Evolutionary conservation across 2,329 filamentous ascomycete genomes (phyloP).

Genomic region (Colletotrichum spinosum): DNA sequence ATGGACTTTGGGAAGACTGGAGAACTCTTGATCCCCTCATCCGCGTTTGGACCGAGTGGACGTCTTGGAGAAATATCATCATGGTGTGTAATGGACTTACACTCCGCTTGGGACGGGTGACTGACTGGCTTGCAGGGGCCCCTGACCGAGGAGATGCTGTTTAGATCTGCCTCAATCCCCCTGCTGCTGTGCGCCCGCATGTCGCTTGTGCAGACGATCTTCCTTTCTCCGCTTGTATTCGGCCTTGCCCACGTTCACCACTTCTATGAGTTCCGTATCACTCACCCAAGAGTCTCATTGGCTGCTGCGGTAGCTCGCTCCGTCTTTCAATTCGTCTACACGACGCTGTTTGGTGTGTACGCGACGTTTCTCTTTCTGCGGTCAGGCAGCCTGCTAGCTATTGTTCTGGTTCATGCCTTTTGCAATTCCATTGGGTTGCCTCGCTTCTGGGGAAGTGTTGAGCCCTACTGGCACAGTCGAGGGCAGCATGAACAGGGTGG

Average conservation of each 20-base stretch:
- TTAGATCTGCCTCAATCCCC: slow-evolving; percentile 87
- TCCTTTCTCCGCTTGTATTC: slow-evolving; percentile 88
- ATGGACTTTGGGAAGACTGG: slow-evolving; percentile 77
- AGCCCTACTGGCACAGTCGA: slow-evolving; percentile 57
- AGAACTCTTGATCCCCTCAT: slow-evolving; percentile 64
- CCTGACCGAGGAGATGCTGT: slow-evolving; percentile 92
- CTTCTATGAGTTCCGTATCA: slow-evolving; percentile 92
- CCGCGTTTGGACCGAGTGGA: slow-evolving; percentile 78
- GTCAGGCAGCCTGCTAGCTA: slow-evolving; percentile 82
- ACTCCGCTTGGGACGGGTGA: not conserved
- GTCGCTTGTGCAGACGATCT: slow-evolving; percentile 71
- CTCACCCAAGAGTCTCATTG: slow-evolving; percentile 77
- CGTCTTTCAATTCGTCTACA: slow-evolving; percentile 88
- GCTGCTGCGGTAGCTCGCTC: slow-evolving; percentile 75
- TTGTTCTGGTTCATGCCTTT: slow-evolving; percentile 83
- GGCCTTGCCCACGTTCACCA: slow-evolving; percentile 95
- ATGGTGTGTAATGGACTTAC: slow-evolving; percentile 69
- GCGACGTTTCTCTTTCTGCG: slow-evolving; percentile 90
- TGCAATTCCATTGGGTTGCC: slow-evolving; percentile 95
- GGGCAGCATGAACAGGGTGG: slow-evolving; percentile 7
- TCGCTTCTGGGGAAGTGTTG: slow-evolving; percentile 83
- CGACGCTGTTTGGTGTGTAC: slow-evolving; percentile 92
- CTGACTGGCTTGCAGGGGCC: slow-evolving; percentile 69
- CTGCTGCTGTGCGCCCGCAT: slow-evolving; percentile 80
- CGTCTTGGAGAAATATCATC: slow-evolving; percentile 87